Evolutionary conservation across 306 rosid genomes (phyloP), one percentile per base, ranked within the genome.

Genomic region (Quercus mongolica): DNA sequence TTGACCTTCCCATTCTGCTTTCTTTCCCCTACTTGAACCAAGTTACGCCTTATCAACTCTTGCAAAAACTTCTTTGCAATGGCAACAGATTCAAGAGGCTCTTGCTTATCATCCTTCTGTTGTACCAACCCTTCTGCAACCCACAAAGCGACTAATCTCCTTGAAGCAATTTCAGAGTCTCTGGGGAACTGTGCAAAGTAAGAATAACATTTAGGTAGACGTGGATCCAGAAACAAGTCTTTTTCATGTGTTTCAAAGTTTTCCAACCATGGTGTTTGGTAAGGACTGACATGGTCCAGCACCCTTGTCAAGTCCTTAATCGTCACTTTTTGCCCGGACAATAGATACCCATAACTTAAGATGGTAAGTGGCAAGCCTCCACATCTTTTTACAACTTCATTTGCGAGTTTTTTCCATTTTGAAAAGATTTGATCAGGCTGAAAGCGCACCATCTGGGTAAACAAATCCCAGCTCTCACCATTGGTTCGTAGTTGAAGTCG

Each of bases 81-180:
- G 4, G 52, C 52, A 79, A 7, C 84, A 86, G 20, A 77, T 73
- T 10, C 30, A 17, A 85, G 81, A 4, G 80, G 21, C 35, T 25
- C 62, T 6, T 58, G 23, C 2, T 49, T 21, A 25, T 18, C 59
- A 15, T 12, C 38, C 5, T 20, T 30, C 2, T 5, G 35, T 75
- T 26, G 21, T 49, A 82, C 77, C 49, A 82, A 20, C 19, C 69
- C 81, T 82, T 79, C 78, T 11, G 91, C 83, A 56, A 87, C 73
- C 91, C 91, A 85, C 71, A 82, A 56, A 15, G 46, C 65, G 9
- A 80, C 12, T 73, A 85, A 44, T 57, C 91, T 85, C 81, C 89
- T 85, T 0, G 33, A 76, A 7, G 88, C 80, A 74, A 87, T 80
- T 69, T 15, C 85, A 78, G 44, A 85, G 17, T 68, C 38, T 19